Base-by-base conservation (phyloP, 2,329 filamentous ascomycete genomes). In the Tolypocladium endophyticum region DNA sequence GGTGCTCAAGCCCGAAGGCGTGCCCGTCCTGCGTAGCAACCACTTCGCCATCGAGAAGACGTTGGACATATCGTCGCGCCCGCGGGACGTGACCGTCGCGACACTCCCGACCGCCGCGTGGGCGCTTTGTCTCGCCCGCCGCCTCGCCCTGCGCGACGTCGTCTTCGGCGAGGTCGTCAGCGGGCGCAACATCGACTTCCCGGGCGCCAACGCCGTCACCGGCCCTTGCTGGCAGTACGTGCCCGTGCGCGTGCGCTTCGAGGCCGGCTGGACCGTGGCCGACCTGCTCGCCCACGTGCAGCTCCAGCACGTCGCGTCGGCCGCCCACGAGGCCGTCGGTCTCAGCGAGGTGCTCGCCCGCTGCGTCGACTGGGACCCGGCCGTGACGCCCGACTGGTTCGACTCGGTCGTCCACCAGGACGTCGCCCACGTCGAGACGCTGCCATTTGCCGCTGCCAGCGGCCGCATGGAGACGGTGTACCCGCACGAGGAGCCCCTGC, bases 171-270 rank as follows among this genome's bases (percentile, higher is more conserved):
- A 86, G 64, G 86, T 88, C 0, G 84, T 86, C 50, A 85, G 80
- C 61, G 86, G 87, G 0, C 81, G 86, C 55, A 85, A 84, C 67
- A 79, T 82, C 23, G 81, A 81, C 59, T 74, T 85, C 58, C 73
- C 79, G 20, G 76, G 77, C 47, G 79, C 81, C 25, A 82, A 86
- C 61, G 74, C 74, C 58, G 82, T 87, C 55, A 77, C 83, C 54
- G 87, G 87, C 0, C 86, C 86, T 0, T 87, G 84, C 62, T 86
- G 86, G 77, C 86, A 88, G 65, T 85, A 87, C 66, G 78, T 87
- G 1, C 86, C 87, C 0, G 79, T 88, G 41, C 79, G 86, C 25
- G 79, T 88, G 18, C 73, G 72, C 35, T 83, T 88, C 65, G 72
- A 75, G 3, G 65, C 75, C 0, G 67, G 70, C 3, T 83, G 81